Base-by-base conservation (phyloP, 2,329 filamentous ascomycete genomes). In the Cephalotrichum gorgonifer region DNA sequence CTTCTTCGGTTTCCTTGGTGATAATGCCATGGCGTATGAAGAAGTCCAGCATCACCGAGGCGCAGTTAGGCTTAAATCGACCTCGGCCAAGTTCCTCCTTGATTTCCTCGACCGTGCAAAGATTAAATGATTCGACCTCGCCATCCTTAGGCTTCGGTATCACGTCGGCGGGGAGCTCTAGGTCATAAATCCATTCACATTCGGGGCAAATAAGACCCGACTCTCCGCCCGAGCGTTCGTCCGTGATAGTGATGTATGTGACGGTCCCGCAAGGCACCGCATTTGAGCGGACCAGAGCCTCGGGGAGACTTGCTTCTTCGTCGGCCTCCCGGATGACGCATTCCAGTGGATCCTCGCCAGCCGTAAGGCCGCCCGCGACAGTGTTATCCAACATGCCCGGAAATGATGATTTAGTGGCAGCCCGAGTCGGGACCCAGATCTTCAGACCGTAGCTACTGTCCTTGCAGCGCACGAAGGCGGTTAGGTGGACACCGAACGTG, bases 321-420 rank as follows among this genome's bases (percentile, higher is more conserved):
- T 83, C 83, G 3, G 85, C 84, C 66, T 98, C 93, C 48, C 91
- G 80, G 20, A 96, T 75, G 47, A 95, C 69, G 62, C 85, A 88
- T 60, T 91, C 88, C 44, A 89, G 84, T 0, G 87, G 85, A 22
- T 75, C 75, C 63, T 96, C 90, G 14, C 83, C 85, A 0, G 87
- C 86, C 62, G 85, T 82, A 56, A 97, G 82, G 0, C 68, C 78
- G n/a, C 78, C 78, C 0, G 90, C 93, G 6, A 95, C 93, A 2
- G 89, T 89, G 64, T 97, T 98, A 65, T 98, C 93, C 55, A 98
- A 73, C 77, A 96, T 90, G n/a, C 85, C 78, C 0, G 85, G 84
- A 61, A 91, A 98, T 0, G 89, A 96, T 55, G 86, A 80, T 71
- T 97, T 98, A 51, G 72, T 78, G 46, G 72, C 73, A 12, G 89